Base-by-base conservation (phyloP, 2,329 filamentous ascomycete genomes). In the Microcera coccophila region DNA sequence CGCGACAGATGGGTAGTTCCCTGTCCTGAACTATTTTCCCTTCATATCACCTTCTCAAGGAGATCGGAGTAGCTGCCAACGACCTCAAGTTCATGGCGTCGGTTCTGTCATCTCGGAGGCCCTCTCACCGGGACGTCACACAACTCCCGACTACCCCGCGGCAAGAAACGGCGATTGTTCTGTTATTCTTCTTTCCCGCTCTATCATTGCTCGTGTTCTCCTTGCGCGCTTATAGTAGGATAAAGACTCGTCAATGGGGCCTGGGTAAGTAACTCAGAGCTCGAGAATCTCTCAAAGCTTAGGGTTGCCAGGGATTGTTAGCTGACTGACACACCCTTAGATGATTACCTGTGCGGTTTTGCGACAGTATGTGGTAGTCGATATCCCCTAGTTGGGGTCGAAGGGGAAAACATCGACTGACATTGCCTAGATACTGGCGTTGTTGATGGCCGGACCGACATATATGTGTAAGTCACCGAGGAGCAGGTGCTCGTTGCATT, bases 91-190 rank as follows among this genome's bases (percentile, higher is more conserved):
- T 10, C 10, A 53, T 54, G 46, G 36, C 26, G 11, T 48, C 36
- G 12, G 24, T 26, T 14, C 33, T 53, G 4, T 50, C 38, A 9
- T 26, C 40, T 32, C 49, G 49, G 14, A 29, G 50, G 50, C 15
- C 52, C 52, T 15, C 49, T 48, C 7, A 48, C 56, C 5, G 52
- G 1, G 49, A 63, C 36, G 56, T 60, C 5, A 42, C 49, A 21
- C 52, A 55, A 31, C 61, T 64, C 7, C 62, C 62, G 2, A 64
- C 62, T 10, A 57, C 62, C 10, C 49, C 60, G n/a, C 56, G 63
- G 12, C 64, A 67, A 35, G 41, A 50, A 7, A 45, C 47, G 9
- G 63, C 55, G 1, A 41, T 65, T 4, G 57, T 58, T 31, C 49
- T 65, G 29, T 50, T 61, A 15, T 63, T 67, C 45, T 42, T 64